phyloP scores from a whole-genome alignment of 345 rosid species.

The thale cress (Arabidopsis thaliana) region DNA sequence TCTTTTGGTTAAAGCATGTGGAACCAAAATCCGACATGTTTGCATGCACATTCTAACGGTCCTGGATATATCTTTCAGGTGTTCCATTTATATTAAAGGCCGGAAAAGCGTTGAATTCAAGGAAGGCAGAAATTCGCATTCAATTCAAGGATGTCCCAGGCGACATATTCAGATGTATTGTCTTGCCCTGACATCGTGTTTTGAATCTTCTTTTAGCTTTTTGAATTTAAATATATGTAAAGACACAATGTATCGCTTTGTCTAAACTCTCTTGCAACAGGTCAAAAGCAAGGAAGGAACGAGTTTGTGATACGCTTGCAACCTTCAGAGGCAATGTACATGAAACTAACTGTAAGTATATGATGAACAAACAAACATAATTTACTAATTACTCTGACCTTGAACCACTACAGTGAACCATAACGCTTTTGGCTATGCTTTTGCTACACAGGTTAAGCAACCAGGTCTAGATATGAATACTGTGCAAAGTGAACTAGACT shows the following conservation, averaged over 20 bases:
- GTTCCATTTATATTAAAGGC: constrained; percentile 95
- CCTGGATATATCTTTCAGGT: constrained; percentile 52
- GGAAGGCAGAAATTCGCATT: constrained; percentile 94
- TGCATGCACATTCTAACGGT: background rate
- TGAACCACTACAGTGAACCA: constrained; percentile 10
- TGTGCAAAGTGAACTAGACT: constrained; percentile 95
- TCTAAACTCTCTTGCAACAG: constrained; percentile 43
- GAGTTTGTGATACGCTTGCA: constrained; percentile 97
- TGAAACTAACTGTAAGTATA: constrained; percentile 87
- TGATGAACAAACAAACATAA: background rate
- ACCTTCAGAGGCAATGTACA: constrained; percentile 95
- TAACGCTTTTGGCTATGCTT: constrained; percentile 30
- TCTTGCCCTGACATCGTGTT: constrained; percentile 6
- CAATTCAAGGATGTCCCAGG: constrained; percentile 98
- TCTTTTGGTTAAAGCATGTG: background rate
- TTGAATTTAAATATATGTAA: background rate
- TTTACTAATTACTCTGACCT: constrained; percentile 3
- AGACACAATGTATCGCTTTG: too few relatives aligned
- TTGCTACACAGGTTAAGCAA: constrained; percentile 77
- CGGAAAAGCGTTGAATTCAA: constrained; percentile 88
- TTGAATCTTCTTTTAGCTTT: constrained; percentile 5
- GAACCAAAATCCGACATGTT: background rate
- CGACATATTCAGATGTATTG: constrained; percentile 81
- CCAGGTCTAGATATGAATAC: constrained; percentile 96
- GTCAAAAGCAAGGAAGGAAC: constrained; percentile 92